phyloP scores from a whole-genome alignment of 2,329 filamentous ascomycete species.

The Scytalidium lignicola region DNA sequence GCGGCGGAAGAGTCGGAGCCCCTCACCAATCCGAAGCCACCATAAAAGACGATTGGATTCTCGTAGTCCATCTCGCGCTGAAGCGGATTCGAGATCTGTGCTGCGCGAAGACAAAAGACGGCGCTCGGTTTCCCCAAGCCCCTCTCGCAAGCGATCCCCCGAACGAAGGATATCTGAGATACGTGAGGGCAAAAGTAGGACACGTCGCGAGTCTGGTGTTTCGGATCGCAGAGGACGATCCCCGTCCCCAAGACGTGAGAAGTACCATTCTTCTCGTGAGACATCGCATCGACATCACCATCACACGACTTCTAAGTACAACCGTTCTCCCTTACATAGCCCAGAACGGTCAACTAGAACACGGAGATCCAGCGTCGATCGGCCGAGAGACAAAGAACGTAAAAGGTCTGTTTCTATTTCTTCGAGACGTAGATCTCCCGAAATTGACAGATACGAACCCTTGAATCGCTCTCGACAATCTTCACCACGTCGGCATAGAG shows the following conservation, averaged over 20 bases:
- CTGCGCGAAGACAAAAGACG: constrained; percentile 22
- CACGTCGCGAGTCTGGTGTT: constrained; percentile 17
- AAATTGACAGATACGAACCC: constrained; percentile 23
- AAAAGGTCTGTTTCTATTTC: constrained; percentile 17
- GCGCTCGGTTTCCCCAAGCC: constrained; percentile 20
- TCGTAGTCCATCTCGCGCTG: constrained; percentile 23
- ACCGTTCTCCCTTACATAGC: constrained; percentile 12
- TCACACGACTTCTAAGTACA: constrained; percentile 11
- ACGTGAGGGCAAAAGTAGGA: constrained; percentile 19
- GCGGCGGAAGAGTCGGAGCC: constrained; percentile 28
- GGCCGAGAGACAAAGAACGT: constrained; percentile 14
- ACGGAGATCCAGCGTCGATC: constrained; percentile 17
- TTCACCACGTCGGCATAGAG: constrained; percentile 23
- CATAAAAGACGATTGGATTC: constrained; percentile 25
- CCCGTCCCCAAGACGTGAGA: constrained; percentile 18
- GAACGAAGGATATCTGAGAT: constrained; percentile 16
- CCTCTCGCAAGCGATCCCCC: constrained; percentile 22
- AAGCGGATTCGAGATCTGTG: constrained; percentile 13
- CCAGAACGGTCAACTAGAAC: constrained; percentile 11
- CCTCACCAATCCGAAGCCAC: constrained; percentile 26
- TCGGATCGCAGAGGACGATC: constrained; percentile 24
- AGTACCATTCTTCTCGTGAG: constrained; percentile 11
- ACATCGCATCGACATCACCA: constrained; percentile 8
- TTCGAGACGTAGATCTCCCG: constrained; percentile 17
- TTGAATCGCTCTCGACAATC: constrained; percentile 19